Evolutionary conservation across 2,329 filamentous ascomycete species (phyloP), one percentile per base, ranked within the genome.

Genomic region (Rhynchosporium secalis): DNA sequence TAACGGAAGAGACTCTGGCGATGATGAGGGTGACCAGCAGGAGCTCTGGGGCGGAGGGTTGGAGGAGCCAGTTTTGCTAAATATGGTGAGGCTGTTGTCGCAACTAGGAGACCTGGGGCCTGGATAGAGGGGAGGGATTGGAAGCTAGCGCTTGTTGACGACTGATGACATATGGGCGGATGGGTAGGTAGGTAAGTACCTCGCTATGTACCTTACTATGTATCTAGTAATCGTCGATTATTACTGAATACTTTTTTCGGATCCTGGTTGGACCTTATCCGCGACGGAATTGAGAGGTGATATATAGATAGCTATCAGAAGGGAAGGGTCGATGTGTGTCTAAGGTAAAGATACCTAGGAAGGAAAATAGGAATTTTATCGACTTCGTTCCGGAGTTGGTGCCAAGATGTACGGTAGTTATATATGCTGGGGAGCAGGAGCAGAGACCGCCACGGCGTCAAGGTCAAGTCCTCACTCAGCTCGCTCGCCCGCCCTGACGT

Each of bases 1-100:
- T 86, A 87, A 69, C 87, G 83, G 56, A 92, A 74, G 66, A 89
- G 75, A 66, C 77, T 81, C 59, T 78, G 76, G 29, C 74, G 77
- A 68, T 80, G 76, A 67, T 76, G 80, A 52, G 77, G 73, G 63
- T 69, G 66, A 40, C 62, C 69, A 63, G 65, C 62, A 46, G 60
- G 68, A 62, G 65, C 62, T 66, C 65, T 68, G 40, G 65, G 52
- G 20, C 69, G 67, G 6, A 69, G 59, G 45, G 64, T 51, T 60
- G 58, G 66, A 67, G 68, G 69, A 65, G 70, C 68, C 72, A 74
- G 68, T 57, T 72, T 71, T 56, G 60, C 49, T 61, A 47, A 62
- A 45, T 62, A 3, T 28, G 45, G 28, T 38, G 51, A 59, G 28
- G 48, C 43, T 47, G 55, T 51, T 52, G 33, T 5, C 33, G 9